Evolutionary conservation across 2,329 filamentous ascomycete genomes (phyloP).

Genomic region (Lasiodiplodia sp.): DNA sequence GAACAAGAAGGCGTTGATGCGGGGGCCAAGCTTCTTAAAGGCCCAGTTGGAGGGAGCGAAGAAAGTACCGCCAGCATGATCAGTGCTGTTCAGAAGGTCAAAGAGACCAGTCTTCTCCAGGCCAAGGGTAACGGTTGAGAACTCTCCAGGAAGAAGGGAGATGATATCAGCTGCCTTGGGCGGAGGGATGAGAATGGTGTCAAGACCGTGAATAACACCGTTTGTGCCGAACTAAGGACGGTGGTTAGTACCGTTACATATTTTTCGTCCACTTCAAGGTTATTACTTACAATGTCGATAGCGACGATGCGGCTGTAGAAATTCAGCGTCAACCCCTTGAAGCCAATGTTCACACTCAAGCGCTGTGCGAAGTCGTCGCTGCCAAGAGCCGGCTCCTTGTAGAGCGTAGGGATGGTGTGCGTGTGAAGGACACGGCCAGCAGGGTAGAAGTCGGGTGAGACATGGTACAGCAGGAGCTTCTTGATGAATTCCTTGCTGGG

Average conservation of each 20-base stretch:
- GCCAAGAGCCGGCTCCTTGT: slow-evolving; percentile 67
- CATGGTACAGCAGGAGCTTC: slow-evolving; percentile 75
- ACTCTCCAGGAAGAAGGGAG: slow-evolving; percentile 69
- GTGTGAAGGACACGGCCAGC: slow-evolving; percentile 69
- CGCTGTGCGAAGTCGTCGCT: slow-evolving; percentile 69
- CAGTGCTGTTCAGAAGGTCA: slow-evolving; percentile 62
- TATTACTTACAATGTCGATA: slow-evolving; percentile 69
- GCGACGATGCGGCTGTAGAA: slow-evolving; percentile 76
- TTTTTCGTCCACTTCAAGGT: not conserved
- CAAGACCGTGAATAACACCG: slow-evolving; percentile 80
- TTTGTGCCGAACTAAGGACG: slow-evolving; percentile 70
- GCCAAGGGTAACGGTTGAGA: slow-evolving; percentile 80
- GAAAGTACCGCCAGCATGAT: slow-evolving; percentile 71
- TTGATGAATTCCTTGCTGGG: slow-evolving; percentile 75
- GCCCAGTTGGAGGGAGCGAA: slow-evolving; percentile 84
- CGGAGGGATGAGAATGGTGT: slow-evolving; percentile 79
- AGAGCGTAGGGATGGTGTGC: slow-evolving; percentile 76
- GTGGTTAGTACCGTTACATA: not conserved
- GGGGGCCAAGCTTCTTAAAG: slow-evolving; percentile 76
- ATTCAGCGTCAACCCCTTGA: slow-evolving; percentile 74
- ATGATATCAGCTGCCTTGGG: slow-evolving; percentile 71
- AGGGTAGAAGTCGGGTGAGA: slow-evolving; percentile 72
- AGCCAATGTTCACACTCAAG: slow-evolving; percentile 70
- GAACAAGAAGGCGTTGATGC: slow-evolving; percentile 85
- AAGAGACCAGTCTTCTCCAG: slow-evolving; percentile 77